Base-by-base conservation (phyloP, 495 filamentous ascomycete species). In the Usnea hakonensis region DNA sequence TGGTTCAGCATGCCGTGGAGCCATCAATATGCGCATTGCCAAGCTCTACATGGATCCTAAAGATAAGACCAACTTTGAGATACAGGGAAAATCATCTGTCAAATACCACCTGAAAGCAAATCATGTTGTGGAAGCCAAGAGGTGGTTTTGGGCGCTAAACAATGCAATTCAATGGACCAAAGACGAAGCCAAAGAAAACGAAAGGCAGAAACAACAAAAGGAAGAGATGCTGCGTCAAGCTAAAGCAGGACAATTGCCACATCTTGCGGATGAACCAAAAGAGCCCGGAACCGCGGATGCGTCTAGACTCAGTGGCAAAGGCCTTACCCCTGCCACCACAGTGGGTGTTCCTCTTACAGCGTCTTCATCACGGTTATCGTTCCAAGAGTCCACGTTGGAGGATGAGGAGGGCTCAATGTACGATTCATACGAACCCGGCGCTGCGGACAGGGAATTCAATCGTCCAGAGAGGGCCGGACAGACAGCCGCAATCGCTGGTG, bases 101-200 rank as follows among this genome's bases (percentile, higher is more conserved):
- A 98, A 97, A 73, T 98, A 98, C 71, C 90, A 94, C 57, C 82
- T 98, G 35, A 96, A 95, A 71, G 94, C 94, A 0, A 97, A 97
- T 67, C 94, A 98, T 74, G 86, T 95, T 66, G 90, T 94, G 21
- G 90, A 95, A 68, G 90, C 90, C 7, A 94, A 95, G 72, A 79
- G 90, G 54, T 95, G 94, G 94, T 97, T 91, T 72, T 98, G 94
- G 94, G 90, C 94, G 13, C 79, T 98, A 60, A 98, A 97, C 74
- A 98, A 98, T 74, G 91, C 94, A 33, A 98, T 98, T 58, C 94
- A 97, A 72, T 97, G 90, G 88, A 85, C 90, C 59, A 98, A 97
- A 72, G 94, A 98, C 69, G 95, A 97, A 74, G 92, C 90, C 9
- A 91, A 87, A 67, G 88, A 91, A 71, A 91, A 95, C 67, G 90